These are phyloP conservation scores for Noccaea bulbosa DNA, from an alignment of 345 rosid genomes.

Conservation along the genomic window DNA sequence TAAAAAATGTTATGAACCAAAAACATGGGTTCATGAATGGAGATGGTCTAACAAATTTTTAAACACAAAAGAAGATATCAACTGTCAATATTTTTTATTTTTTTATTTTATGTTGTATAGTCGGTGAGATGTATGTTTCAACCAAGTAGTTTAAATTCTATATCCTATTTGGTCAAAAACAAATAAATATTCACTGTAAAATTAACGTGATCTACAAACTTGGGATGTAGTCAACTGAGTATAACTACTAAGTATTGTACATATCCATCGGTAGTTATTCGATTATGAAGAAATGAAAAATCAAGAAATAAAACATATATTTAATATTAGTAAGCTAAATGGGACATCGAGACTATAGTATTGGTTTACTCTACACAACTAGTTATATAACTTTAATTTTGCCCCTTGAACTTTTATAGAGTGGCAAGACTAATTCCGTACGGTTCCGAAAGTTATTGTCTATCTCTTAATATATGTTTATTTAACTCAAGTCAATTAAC, in stretches of 20 bases:
- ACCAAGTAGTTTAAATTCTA: not conserved
- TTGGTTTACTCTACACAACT: not conserved
- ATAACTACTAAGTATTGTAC: not conserved
- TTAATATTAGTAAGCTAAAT: not conserved
- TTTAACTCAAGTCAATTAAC: no score
- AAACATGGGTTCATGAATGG: no score
- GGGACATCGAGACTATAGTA: not conserved
- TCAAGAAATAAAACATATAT: not conserved
- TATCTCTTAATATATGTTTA: no score
- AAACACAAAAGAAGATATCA: slow-evolving; percentile 1
- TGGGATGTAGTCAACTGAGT: not conserved
- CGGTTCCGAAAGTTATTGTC: no score
- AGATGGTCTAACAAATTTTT: not conserved
- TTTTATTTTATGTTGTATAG: slow-evolving; percentile 6
- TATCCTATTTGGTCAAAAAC: not conserved
- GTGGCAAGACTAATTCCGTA: no score
- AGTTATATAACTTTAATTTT: no score
- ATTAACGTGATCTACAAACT: not conserved
- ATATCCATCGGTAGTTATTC: not conserved
- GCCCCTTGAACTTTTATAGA: no score
- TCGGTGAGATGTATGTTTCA: slow-evolving; percentile 23
- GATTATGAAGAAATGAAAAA: not conserved
- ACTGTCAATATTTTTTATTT: no score
- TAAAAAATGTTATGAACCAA: no score
- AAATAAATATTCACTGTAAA: not conserved